A percentile compares a stretch with the other conserved stretches of the same genome.
Evolutionary conservation across 495 filamentous ascomycete species (phyloP).

Genomic region (Penicillium cataractarum): DNA sequence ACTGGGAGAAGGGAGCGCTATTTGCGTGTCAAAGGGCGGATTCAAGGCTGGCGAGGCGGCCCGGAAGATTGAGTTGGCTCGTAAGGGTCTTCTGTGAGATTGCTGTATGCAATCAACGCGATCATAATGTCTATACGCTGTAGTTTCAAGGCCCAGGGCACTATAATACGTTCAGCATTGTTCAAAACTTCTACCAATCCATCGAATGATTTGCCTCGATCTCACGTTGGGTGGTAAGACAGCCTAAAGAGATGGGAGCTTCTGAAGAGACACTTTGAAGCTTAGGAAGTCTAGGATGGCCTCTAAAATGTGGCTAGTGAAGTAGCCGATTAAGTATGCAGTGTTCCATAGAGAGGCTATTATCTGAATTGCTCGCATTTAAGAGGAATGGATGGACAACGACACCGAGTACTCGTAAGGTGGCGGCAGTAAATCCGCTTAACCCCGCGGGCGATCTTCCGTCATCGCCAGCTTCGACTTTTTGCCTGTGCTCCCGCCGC

Average conservation of each 20-base stretch:
- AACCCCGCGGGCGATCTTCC: constrained; percentile 34
- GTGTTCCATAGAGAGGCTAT: too few species aligned
- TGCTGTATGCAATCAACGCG: not conserved
- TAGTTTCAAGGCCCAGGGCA: not conserved
- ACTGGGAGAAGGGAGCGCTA: constrained; percentile 75
- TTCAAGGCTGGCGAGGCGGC: constrained; percentile 74
- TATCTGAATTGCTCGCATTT: too few species aligned
- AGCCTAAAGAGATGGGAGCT: too few species aligned
- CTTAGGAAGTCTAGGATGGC: too few species aligned
- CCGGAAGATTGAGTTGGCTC: constrained; percentile 78
- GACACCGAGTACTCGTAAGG: not conserved
- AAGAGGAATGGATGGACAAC: too few species aligned
- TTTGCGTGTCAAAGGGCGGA: constrained; percentile 82
- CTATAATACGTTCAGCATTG: not conserved
- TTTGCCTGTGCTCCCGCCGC: not conserved
- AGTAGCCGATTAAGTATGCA: too few species aligned
- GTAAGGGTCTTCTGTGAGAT: constrained; percentile 77
- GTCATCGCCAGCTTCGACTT: constrained; percentile 25
- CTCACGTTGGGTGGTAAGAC: too few species aligned
- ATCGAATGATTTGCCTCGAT: not conserved
- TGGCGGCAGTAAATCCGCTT: constrained; percentile 38
- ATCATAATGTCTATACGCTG: constrained; percentile 1
- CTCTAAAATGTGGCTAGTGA: too few species aligned
- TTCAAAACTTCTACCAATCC: not conserved
- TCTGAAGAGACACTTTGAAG: too few species aligned